phyloP scores from a whole-genome alignment of 1,284 basidiomycete species.

The Irpex sp. region DNA sequence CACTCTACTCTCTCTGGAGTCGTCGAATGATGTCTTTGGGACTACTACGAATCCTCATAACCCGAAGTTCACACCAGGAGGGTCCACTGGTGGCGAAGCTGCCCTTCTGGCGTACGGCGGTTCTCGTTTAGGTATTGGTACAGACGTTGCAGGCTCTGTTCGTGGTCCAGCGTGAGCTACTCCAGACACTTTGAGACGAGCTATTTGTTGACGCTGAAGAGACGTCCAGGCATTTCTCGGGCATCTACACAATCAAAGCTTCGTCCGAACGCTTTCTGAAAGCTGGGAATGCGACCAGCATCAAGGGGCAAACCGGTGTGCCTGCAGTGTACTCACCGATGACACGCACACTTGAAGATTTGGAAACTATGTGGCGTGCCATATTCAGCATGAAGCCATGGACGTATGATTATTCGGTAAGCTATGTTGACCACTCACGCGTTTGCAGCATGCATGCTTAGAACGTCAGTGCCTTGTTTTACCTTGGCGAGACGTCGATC shows the following conservation, averaged over 20 bases:
- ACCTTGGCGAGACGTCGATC: constrained; percentile 49
- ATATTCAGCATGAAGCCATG: constrained; percentile 57
- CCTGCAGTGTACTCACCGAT: constrained; percentile 30
- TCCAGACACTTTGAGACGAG: not conserved
- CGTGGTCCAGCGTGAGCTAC: constrained; percentile 68
- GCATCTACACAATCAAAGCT: constrained; percentile 30
- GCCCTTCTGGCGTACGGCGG: constrained; percentile 69
- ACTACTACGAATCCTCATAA: constrained; percentile 65
- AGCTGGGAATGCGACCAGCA: constrained; percentile 44
- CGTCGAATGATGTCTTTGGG: constrained; percentile 69
- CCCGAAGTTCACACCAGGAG: constrained; percentile 55
- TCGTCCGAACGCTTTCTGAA: constrained; percentile 45
- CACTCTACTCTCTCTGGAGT: constrained; percentile 76
- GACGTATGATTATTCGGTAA: constrained; percentile 57
- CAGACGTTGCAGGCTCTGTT: constrained; percentile 70
- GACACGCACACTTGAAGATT: constrained; percentile 28
- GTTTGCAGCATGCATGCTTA: no score
- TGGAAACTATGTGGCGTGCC: constrained; percentile 32
- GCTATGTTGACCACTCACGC: constrained; percentile 13
- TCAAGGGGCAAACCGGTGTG: constrained; percentile 51
- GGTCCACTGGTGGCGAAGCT: constrained; percentile 69
- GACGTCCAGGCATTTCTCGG: constrained; percentile 25
- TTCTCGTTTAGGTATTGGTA: constrained; percentile 70
- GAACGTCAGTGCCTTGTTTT: constrained; percentile 44
- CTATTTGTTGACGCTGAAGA: constrained; percentile 13